phyloP scores from a whole-genome alignment of 164 flowering plant species.

The Berberis vulgaris region DNA sequence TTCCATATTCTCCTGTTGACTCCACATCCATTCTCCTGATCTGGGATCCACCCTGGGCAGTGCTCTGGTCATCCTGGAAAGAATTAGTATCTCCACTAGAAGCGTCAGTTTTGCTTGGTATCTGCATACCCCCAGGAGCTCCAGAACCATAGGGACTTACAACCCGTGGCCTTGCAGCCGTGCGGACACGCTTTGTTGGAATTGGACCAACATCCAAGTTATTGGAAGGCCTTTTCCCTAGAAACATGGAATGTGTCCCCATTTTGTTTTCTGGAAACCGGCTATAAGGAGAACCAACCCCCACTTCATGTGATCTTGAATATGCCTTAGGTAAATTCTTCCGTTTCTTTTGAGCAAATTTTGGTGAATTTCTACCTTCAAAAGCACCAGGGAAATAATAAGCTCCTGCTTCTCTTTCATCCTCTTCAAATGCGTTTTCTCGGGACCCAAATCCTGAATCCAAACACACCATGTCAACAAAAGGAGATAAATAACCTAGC shows the following conservation, averaged over 20 bases:
- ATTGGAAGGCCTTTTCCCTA: constrained; percentile 60
- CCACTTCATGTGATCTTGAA: constrained; percentile 45
- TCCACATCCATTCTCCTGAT: constrained; percentile 72
- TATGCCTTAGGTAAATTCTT: constrained; percentile 38
- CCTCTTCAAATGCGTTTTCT: constrained; percentile 58
- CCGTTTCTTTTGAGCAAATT: constrained; percentile 45
- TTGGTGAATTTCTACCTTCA: constrained; percentile 47
- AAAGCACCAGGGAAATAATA: constrained; percentile 49
- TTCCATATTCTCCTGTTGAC: constrained; percentile 62
- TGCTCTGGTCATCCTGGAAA: constrained; percentile 87
- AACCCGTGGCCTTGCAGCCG: constrained; percentile 80
- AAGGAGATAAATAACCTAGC: constrained; percentile 1
- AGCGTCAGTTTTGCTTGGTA: constrained; percentile 59
- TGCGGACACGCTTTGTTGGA: constrained; percentile 87
- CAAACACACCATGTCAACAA: constrained; percentile 9
- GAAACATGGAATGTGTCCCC: constrained; percentile 29
- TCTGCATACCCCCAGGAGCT: constrained; percentile 33
- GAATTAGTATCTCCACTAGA: constrained; percentile 98
- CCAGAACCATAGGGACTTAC: constrained; percentile 31
- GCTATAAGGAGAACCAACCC: constrained; percentile 42
- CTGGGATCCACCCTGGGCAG: constrained; percentile 59
- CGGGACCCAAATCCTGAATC: constrained; percentile 41
- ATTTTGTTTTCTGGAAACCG: constrained; percentile 26
- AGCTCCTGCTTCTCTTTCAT: constrained; percentile 66
- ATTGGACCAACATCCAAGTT: constrained; percentile 53